These are phyloP conservation scores for Stramenopiles sp. DNA, from an alignment of 352 stramenopile species.

Conservation along the genomic window DNA sequence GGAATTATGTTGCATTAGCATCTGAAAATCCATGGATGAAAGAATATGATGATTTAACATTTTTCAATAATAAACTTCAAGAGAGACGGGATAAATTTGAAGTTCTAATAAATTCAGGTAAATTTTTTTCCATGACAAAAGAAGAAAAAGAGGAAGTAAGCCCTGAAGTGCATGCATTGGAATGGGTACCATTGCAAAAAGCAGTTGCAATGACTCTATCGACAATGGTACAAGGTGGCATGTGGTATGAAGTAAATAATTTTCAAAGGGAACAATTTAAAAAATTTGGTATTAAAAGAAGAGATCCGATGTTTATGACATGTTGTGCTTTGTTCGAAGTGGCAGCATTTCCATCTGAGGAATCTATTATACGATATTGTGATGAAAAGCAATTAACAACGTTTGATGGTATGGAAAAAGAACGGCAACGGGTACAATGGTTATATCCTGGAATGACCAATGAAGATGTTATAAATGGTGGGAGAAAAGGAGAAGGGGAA, in stretches of 20 bases:
- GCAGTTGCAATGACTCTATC: neutral
- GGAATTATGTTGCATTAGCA: neutral
- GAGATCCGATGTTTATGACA: neutral
- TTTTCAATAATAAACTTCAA: neutral
- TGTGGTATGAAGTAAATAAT: neutral
- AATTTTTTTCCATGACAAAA: neutral
- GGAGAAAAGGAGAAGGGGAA: too few species aligned
- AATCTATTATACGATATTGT: neutral
- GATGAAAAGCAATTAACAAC: neutral
- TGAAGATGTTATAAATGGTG: too few species aligned
- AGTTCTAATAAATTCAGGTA: neutral
- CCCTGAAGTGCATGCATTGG: neutral
- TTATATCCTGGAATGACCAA: neutral
- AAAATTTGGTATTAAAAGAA: neutral
- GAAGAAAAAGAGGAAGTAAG: neutral
- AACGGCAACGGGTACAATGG: neutral
- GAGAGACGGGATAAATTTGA: neutral
- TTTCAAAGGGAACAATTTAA: neutral
- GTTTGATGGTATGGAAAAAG: neutral
- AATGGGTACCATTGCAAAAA: neutral
- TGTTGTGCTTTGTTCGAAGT: neutral
- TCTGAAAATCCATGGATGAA: neutral
- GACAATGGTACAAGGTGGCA: neutral
- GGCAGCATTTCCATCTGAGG: neutral
- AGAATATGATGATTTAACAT: neutral